These are phyloP conservation scores for Vachellia pachyceras DNA, from an alignment of 306 rosid genomes.

Conservation along the genomic window DNA sequence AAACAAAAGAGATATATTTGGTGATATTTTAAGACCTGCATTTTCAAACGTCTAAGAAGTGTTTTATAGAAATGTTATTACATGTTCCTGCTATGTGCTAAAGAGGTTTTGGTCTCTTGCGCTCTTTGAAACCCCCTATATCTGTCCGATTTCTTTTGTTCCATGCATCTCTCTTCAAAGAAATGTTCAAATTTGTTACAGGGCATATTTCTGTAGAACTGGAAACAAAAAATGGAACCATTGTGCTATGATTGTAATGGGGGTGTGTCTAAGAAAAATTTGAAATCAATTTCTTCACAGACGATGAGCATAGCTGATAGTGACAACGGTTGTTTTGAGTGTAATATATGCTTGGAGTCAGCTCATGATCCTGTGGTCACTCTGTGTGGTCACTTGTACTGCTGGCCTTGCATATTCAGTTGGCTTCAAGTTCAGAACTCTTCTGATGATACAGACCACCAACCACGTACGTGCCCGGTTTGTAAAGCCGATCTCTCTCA, in stretches of 20 bases:
- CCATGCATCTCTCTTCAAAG: background rate
- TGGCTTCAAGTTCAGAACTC: conserved; percentile 73
- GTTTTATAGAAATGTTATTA: background rate
- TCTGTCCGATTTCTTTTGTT: background rate
- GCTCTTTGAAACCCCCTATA: background rate
- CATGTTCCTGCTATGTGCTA: background rate
- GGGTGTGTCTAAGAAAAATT: conserved; percentile 58
- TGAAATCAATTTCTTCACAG: conserved; percentile 53
- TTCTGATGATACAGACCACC: conserved; percentile 48
- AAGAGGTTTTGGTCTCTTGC: background rate
- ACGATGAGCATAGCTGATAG: conserved; percentile 43
- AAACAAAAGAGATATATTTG: background rate
- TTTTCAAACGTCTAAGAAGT: background rate
- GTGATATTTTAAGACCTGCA: background rate
- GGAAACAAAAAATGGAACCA: conserved; percentile 47
- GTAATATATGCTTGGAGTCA: conserved; percentile 91
- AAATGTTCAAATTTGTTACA: conserved; percentile 36
- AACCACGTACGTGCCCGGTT: conserved; percentile 69
- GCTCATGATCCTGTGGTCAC: conserved; percentile 89
- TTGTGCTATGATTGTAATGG: conserved; percentile 52
- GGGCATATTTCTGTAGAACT: conserved; percentile 49
- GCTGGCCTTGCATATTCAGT: conserved; percentile 94
- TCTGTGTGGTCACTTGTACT: conserved; percentile 88
- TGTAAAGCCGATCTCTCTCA: conserved; percentile 77
- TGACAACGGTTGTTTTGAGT: conserved; percentile 70